These are phyloP conservation scores for Arthrobotrys iridis DNA, from an alignment of 2,329 filamentous ascomycete genomes.

Conservation along the genomic window DNA sequence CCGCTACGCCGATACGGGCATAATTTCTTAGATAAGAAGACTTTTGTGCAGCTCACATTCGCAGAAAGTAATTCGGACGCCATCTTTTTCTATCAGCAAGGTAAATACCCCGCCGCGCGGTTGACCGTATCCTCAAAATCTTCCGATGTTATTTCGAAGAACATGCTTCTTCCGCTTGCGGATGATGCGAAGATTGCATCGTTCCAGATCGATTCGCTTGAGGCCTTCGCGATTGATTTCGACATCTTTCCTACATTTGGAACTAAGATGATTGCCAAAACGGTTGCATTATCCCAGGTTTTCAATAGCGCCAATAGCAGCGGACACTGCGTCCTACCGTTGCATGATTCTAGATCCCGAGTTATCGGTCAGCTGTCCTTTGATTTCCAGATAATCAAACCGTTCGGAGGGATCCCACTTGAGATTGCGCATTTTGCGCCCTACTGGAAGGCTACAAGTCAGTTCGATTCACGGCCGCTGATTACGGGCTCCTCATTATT, in stretches of 20 bases:
- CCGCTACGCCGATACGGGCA: constrained; percentile 93
- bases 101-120: constrained; percentile 92
- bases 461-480: constrained; percentile 84
- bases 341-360: constrained; percentile 90
- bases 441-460: constrained; percentile 98
- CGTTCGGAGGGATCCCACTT: constrained; percentile 87
- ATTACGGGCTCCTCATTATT: constrained; percentile 95
- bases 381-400: constrained; percentile 94
- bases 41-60: constrained; percentile 91
- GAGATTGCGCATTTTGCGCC: constrained; percentile 99
- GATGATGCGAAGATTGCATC: constrained; percentile 93
- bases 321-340: constrained; percentile 81
- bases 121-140: constrained; percentile 96
- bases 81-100: constrained; percentile 94
- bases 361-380: constrained; percentile 95
- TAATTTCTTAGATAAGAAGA: constrained; percentile 98
- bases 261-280: constrained; percentile 96
- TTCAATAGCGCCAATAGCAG: constrained; percentile 81
- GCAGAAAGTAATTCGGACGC: constrained; percentile 78
- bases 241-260: constrained; percentile 98
- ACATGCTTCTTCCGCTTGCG: constrained; percentile 92
- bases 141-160: constrained; percentile 94
- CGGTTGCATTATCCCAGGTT: constrained; percentile 85
- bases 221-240: constrained; percentile 93
- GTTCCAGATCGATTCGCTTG: constrained; percentile 93